Percentiles rank a stretch among this genome's conserved stretches.
These are phyloP conservation scores for Larix kaempferi DNA, from an alignment of 75 land plant genomes.

Conservation along the genomic window DNA sequence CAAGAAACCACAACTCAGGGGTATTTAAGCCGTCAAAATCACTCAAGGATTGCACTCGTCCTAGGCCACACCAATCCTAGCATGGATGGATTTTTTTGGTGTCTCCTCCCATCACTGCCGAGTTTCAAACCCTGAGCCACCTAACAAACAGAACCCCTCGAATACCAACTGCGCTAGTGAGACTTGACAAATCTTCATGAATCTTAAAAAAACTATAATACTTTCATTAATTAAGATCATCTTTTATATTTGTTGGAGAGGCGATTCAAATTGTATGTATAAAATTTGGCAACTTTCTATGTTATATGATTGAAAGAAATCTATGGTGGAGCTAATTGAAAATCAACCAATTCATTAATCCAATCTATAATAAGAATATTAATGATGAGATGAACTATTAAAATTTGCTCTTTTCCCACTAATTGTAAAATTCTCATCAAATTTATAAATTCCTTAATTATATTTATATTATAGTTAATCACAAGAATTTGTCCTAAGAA, in stretches of 20 bases:
- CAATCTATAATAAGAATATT: background rate
- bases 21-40: too few species aligned
- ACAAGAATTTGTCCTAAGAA: background rate
- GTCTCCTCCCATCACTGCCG: too few species aligned
- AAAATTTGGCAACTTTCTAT: background rate
- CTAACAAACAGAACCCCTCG: too few species aligned
- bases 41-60: too few species aligned
- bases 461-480: background rate
- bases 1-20: too few species aligned
- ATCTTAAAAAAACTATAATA: background rate
- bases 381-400: background rate
- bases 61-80: too few species aligned
- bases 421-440: background rate
- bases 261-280: background rate
- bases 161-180: too few species aligned
- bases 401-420: background rate
- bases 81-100: too few species aligned
- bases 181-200: too few species aligned
- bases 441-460: background rate
- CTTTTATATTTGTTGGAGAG: background rate
- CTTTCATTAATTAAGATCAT: background rate
- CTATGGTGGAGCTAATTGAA: background rate
- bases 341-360: too few species aligned
- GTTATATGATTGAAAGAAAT: background rate
- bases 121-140: too few species aligned